Base-by-base conservation (phyloP, 108 stramenopile genomes). In the Epipyxis sp. region DNA sequence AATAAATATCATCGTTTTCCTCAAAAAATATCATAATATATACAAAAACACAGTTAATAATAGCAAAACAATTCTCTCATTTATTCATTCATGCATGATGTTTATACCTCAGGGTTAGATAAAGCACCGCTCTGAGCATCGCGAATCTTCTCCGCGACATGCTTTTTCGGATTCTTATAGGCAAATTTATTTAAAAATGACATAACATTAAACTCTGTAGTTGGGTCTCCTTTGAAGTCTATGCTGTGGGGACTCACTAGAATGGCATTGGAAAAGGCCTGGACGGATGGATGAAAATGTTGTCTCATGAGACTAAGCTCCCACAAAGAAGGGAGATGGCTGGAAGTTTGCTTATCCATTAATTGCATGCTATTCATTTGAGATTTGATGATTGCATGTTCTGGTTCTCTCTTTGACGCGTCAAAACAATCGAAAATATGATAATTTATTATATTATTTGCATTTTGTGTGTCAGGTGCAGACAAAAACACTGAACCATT, bases 181-280 rank as follows among this genome's bases (percentile, higher is more conserved):
- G 95, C 96, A 86, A 99, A 95, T 80, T 95, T 91, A 80, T 99
- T 94, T 50, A 99, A 87, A 78, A 99, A 99, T 0, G 94, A 87
- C 16, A 86, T 84, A 43, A 95, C 77, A 6, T 87, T 86, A 79
- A 99, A 97, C 80, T 99, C 98, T 76, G 86, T 84, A 34, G 97
- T 84, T 13, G 97, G 98, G 82, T 99, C 97, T 34, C 97, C 97
- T 58, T 59, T 77, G 84, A 95, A 99, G 10, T 78, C 59, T 61
- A 96, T 88, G 0, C 78, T 10, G 6, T 81, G 59, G 59, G 42
- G 43, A 40, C 59, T 29, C 0, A 44, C 58, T 50, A 89, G 42
- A 44, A 94, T 69, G 0, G 77, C 65, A 20, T 59, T 40, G 0
- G 95, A 89, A 79, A 98, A 98, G 76, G 89, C 93, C 2, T 83